Evolutionary conservation across 192 early-diverging fungal genomes (phyloP), one percentile per base, ranked within the genome.

Genomic region (Umbelopsis sp.): DNA sequence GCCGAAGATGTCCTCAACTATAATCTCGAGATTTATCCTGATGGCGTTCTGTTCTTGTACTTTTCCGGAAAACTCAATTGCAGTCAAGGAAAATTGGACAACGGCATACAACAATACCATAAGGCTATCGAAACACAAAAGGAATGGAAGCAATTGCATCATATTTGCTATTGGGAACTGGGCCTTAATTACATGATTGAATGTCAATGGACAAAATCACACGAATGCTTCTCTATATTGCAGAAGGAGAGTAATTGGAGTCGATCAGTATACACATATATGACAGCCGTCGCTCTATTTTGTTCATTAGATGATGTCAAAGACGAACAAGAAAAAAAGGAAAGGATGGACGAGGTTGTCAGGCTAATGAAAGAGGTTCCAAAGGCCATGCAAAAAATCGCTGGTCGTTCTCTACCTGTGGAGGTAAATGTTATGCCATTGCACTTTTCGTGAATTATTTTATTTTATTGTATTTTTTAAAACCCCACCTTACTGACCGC

Each of bases 171-270:
- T 52, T 96, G 94, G 92, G 95, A 95, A 71, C 78, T 91, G 26
- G 86, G 89, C 11, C 75, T 91, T 41, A 87, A 85, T 71, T 81
- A 85, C 45, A 87, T 91, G 79, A 80, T 89, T 44, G 72, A 91
- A 29, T 78, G 77, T 0, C 78, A 90, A 45, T 95, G 89, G 83
- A 68, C 79, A 21, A 81, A 77, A 9, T 91, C 92, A 0, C 79
- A 78, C 29, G 76, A 86, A 10, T 88, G 86, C 22, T 92, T 88
- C 71, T 83, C 81, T 11, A 87, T 83, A 2, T 75, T 97, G 45
- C 82, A 83, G 54, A 86, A 84, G 59, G 94, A 97, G 68, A 94
- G 90, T 73, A 88, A 91, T 62, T 97, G 95, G 95, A 90, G 91
- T 66, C 91, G 90, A 71, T 88, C 92, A 22, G 88, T 90, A 3